Evolutionary conservation across 2,329 filamentous ascomycete genomes (phyloP).

Genomic region (Colletotrichum lini): DNA sequence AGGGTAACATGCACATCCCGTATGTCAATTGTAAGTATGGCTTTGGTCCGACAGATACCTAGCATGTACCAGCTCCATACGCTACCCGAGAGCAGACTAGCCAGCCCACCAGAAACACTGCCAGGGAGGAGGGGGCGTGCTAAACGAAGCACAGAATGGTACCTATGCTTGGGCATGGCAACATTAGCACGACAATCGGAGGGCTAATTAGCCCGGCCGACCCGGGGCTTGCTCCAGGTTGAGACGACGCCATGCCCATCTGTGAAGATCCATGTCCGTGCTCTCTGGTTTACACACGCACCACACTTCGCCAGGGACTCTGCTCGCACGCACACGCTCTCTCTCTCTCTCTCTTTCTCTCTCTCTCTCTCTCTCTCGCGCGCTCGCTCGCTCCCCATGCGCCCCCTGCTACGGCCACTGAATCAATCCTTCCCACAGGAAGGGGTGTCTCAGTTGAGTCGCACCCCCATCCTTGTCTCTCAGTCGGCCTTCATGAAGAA

Average conservation of each 20-base stretch:
- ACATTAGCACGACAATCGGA: slow-evolving; percentile 28
- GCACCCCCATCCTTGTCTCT: slow-evolving; percentile 17
- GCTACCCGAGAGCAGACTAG: slow-evolving; percentile 6
- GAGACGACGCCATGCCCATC: slow-evolving; percentile 37
- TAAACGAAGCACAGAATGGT: background rate
- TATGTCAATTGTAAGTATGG: background rate
- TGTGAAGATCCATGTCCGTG: slow-evolving; percentile 32
- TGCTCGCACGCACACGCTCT: background rate
- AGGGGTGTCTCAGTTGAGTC: slow-evolving; percentile 26
- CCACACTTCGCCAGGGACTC: background rate
- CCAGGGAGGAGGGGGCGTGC: background rate
- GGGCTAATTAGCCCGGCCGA: slow-evolving; percentile 40
- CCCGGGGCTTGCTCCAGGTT: slow-evolving; percentile 35
- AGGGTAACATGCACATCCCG: background rate
- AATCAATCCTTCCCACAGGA: background rate
- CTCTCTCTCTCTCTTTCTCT: slow-evolving; percentile 1
- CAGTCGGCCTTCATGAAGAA: slow-evolving; percentile 51
- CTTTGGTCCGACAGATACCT: background rate
- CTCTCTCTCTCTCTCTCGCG: too few relatives aligned
- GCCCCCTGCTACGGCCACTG: background rate
- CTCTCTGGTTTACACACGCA: slow-evolving; percentile 9
- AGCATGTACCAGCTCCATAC: background rate
- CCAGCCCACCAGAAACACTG: background rate
- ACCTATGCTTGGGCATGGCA: slow-evolving; percentile 2
- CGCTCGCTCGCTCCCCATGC: slow-evolving; percentile 5